Base-by-base conservation (phyloP, 768 basidiomycete species). In the Zangia roseola region DNA sequence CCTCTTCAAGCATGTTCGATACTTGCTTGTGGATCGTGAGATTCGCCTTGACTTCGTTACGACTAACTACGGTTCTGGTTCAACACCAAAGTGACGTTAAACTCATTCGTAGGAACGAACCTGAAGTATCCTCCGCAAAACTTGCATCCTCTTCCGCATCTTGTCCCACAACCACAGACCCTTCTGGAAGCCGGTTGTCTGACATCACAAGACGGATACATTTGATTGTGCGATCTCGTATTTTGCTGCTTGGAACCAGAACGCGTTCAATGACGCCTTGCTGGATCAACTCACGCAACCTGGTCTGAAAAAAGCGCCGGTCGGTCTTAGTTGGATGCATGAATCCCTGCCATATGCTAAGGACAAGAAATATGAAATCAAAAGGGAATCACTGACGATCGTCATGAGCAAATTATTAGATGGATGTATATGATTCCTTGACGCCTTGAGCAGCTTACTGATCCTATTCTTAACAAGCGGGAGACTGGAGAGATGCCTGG, bases 1-100 rank as follows among this genome's bases (percentile, higher is more conserved):
- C 75, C 38, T 82, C 79, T 55, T 87, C 80, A 17, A 94, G 65
- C 24, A 90, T 65, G 53, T 88, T 77, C n/a, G 87, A 71, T 9
- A 93, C 81, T 65, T 94, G 92, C 48, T 82, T 81, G 57, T 93
- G 88, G 40, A 94, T 76, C 2, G 88, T 82, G 9, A 82, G 60
- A 60, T 86, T 85, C 50, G 76, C 63, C 61, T 81, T 87, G 2
- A 78, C 61, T 34, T 71, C 74, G 38, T 68, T 72, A 46, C 69
- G 69, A 21, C 60, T 69, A 31, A 53, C 72, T 73, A 46, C 23
- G 24, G 36, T 37, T 28, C 42, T 23, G 33, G 40, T 38, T 52
- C 38, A 49, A 20, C 28, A 47, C 13, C 38, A 47, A 20, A 14
- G 8, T 34, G 34, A 17, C 4, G 10, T 44, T 16, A 23, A 10